These are phyloP conservation scores for Uromyces viciae-fabae DNA, from an alignment of 1,284 basidiomycete species.

Conservation along the genomic window DNA sequence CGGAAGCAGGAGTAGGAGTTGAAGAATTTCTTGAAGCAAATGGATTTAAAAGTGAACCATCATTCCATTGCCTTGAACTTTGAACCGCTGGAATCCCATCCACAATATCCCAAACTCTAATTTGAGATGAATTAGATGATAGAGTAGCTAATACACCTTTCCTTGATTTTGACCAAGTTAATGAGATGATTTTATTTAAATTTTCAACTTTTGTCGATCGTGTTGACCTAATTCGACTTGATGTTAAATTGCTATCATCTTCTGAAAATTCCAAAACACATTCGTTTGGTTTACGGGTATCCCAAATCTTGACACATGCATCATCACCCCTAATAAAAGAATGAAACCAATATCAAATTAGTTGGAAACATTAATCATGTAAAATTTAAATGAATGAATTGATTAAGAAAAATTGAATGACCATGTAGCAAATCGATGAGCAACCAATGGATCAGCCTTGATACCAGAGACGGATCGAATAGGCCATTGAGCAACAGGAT, in stretches of 20 bases:
- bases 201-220: conserved; percentile 1
- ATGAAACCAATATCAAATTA: not conserved
- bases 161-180: conserved; percentile 29
- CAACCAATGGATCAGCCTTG: conserved; percentile 36
- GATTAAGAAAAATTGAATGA: not conserved
- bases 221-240: not conserved
- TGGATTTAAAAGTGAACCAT: conserved; percentile 18
- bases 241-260: not conserved
- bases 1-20: not conserved
- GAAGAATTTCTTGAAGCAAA: not conserved
- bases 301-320: conserved; percentile 32
- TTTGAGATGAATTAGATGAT: conserved; percentile 4
- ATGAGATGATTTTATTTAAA: not conserved
- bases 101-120: conserved; percentile 33
- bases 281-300: conserved; percentile 38
- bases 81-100: not conserved
- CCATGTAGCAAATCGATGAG: conserved; percentile 41
- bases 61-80: not conserved
- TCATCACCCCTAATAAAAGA: conserved; percentile 35
- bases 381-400: not conserved
- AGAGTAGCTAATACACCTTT: conserved; percentile 23
- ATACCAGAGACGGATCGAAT: conserved; percentile 20
- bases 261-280: conserved; percentile 17
- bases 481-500: conserved; percentile 31
- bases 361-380: not conserved